Percentiles rank a stretch among this genome's conserved stretches.
These are phyloP conservation scores for Geotrichum siamense DNA, from an alignment of 1,139 yeast species.

Conservation along the genomic window DNA sequence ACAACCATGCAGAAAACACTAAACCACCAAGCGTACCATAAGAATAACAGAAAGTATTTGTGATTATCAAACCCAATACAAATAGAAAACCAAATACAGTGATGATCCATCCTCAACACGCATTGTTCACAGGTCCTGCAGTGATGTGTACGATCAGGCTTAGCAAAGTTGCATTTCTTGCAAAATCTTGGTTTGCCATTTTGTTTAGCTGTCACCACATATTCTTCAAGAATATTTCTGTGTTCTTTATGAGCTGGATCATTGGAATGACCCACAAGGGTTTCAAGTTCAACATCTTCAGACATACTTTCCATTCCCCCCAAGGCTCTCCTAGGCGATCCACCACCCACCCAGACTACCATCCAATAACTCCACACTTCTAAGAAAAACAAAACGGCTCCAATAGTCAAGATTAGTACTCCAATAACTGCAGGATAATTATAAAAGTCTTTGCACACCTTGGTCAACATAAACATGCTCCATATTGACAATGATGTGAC, in stretches of 20 bases:
- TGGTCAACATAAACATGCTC: neutral
- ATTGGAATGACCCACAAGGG: neutral
- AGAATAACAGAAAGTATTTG: conserved; percentile 69
- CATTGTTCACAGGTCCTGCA: conserved; percentile 37
- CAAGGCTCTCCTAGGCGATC: neutral
- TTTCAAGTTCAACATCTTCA: neutral
- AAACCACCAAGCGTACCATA: conserved; percentile 50
- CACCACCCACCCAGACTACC: conserved; percentile 1
- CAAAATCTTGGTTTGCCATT: conserved; percentile 54
- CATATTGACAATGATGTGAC: neutral
- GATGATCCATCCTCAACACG: conserved; percentile 56
- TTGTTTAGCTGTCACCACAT: conserved; percentile 35
- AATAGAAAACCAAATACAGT: conserved; percentile 93
- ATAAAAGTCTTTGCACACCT: neutral
- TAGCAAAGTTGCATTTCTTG: conserved; percentile 72
- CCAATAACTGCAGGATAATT: neutral
- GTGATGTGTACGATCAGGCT: conserved; percentile 69
- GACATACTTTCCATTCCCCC: neutral
- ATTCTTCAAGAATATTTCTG: neutral
- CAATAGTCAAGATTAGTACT: neutral
- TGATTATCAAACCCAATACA: conserved; percentile 83
- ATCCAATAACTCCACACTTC: conserved; percentile 3
- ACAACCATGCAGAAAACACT: conserved; percentile 39
- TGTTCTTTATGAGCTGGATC: neutral
- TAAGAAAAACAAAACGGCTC: neutral